Evolutionary conservation across 148 eudicot species (phyloP).

Genomic region (Mesembryanthemum crystallinum): DNA sequence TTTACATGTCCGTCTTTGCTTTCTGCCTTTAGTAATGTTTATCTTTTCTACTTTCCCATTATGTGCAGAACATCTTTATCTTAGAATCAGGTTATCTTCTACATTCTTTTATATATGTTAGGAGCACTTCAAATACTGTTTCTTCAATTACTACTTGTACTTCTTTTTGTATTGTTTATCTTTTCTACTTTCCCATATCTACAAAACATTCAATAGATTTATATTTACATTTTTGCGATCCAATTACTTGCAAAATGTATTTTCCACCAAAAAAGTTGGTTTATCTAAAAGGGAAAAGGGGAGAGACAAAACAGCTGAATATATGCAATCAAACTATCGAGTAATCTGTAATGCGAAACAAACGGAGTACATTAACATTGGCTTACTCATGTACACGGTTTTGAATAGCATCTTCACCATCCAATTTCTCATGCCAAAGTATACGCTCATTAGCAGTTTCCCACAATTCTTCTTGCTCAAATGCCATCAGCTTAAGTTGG

Average conservation of each 20-base stretch:
- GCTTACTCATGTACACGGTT: constrained; percentile 96
- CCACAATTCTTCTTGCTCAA: constrained; percentile 94
- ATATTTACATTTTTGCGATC: background rate
- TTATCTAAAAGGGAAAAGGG: background rate
- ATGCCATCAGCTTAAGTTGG: constrained; percentile 82
- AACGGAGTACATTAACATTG: background rate
- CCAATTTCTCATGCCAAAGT: constrained; percentile 92
- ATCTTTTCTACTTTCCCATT: background rate
- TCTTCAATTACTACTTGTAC: background rate
- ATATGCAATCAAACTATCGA: background rate
- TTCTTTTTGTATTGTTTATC: background rate
- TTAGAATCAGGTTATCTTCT: background rate
- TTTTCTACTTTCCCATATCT: background rate
- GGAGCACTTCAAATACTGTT: background rate
- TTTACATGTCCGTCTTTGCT: background rate
- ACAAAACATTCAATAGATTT: no score
- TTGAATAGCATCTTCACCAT: constrained; percentile 89
- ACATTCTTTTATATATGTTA: background rate
- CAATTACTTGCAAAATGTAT: background rate
- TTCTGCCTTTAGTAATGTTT: background rate
- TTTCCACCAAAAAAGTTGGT: background rate
- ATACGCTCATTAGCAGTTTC: constrained; percentile 86
- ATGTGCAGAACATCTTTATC: background rate
- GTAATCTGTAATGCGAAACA: background rate
- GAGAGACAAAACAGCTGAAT: background rate